Base-by-base conservation (phyloP, 106 monocot genomes). In the Platanthera guangdongensis region DNA sequence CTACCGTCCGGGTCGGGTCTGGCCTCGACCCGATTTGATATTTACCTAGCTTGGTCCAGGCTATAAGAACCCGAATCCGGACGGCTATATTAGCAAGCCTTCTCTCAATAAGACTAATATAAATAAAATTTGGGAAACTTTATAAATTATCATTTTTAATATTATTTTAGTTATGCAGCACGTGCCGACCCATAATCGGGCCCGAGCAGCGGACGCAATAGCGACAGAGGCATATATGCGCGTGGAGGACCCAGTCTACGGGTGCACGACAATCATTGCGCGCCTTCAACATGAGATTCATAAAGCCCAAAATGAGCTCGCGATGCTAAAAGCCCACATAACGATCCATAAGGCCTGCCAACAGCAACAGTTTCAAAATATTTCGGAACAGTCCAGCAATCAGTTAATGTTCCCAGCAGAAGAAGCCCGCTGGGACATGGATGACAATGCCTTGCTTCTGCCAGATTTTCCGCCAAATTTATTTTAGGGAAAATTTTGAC, bases 171-270 rank as follows among this genome's bases (percentile, higher is more conserved):
- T 51, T 4, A 28, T 53, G 39, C 77, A 91, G 87, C 79, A 78
- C 57, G 52, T 88, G 8, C 85, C 86, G 2, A 74, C 14, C 3
- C 25, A 86, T 5, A 21, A 81, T 45, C 68, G 86, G 0, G 63
- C 49, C 3, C 52, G 78, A 3, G 88, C 88, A 9, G 91, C 88
- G 8, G 82, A 92, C 16, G 74, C 85, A n/a, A 73, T 92, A 5
- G 62, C 86, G 3, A 72, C 57, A 48, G 91, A 92, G 75, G 91
- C 91, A 13, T 80, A 86, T 48, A 82, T 80, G 85, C 79, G 88
- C 1, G 80, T 86, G 15, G 77, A 65, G 10, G 84, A 92, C 57
- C 91, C 86, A 4, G 80, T 92, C 15, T 80, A 88, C 59, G 91
- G 91, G 45, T 62, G 82, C 63, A 80, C 77, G 0, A 82, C 82